Evolutionary conservation across 2,329 filamentous ascomycete species (phyloP).

Genomic region (Aspergillus niger): DNA sequence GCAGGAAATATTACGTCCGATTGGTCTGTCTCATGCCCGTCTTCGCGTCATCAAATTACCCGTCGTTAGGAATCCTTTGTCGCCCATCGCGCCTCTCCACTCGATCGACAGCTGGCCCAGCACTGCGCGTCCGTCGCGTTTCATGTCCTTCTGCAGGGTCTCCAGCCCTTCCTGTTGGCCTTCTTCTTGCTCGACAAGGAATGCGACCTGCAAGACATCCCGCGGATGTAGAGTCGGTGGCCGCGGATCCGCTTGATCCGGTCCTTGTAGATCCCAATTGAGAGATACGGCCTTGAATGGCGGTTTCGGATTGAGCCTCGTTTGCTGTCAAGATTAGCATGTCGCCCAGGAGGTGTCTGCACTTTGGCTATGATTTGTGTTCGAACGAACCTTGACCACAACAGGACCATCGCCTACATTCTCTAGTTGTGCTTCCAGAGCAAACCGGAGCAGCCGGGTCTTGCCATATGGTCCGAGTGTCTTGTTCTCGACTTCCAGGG

Average conservation of each 20-base stretch:
- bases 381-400: constrained; percentile 65
- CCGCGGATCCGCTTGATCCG: constrained; percentile 33
- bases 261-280: constrained; percentile 55
- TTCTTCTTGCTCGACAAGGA: constrained; percentile 59
- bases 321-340: constrained; percentile 38
- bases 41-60: constrained; percentile 66
- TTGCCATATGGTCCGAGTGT: constrained; percentile 48
- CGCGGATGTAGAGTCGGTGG: constrained; percentile 59
- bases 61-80: constrained; percentile 81
- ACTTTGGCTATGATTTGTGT: background rate
- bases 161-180: constrained; percentile 53
- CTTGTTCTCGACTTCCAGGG: constrained; percentile 49
- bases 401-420: constrained; percentile 86
- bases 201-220: constrained; percentile 67
- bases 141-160: constrained; percentile 52
- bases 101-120: constrained; percentile 83
- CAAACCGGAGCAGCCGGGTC: constrained; percentile 57
- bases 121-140: constrained; percentile 56
- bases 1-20: background rate
- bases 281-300: constrained; percentile 57
- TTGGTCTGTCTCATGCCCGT: constrained; percentile 29
- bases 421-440: constrained; percentile 91
- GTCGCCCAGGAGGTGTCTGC: background rate
- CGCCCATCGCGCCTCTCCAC: constrained; percentile 89
- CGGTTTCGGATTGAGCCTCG: constrained; percentile 52